Evolutionary conservation across 176 grass and related monocot genomes (phyloP), one percentile per base, ranked within the genome.

Genomic region (Avena sativa): DNA sequence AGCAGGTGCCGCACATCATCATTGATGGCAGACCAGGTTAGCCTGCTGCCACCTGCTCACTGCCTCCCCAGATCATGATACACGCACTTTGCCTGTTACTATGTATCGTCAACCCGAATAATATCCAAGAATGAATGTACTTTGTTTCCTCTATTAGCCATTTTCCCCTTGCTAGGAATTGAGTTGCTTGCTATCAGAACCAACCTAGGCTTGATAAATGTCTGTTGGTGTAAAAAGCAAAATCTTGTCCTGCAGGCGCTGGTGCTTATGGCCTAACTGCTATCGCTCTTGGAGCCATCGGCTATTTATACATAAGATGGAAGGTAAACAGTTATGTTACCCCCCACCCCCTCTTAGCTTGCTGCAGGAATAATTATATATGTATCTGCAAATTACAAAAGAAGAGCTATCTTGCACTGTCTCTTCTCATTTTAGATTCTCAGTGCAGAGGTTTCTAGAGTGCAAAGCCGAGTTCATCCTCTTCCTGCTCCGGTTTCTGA

Each of bases 251-350:
- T 81, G 76, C 81, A 93, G 88, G 91, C 15, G 71, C 85, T 82
- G 88, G 91, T 66, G 85, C 88, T 56, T 93, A 87, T 32, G 85
- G 85, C 78, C 81, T 93, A 73, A 92, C 86, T 76, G 74, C 88
- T 85, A n/a, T 95, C 67, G 90, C 92, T 87, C 43, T 95, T 75
- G 93, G 96, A 73, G 84, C 90, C 90, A 79, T 93, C 71, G 96
- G 96, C 86, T 98, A 98, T 91, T 69, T 89, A 43, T 92, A 80
- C 85, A 94, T 98, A 79, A 92, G 87, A 82, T 98, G 96, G 96
- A 98, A 98, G 93, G 96, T 98, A 86, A 70, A 55, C 52, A 4
- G 68, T 26, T 56, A 6, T 48, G 6, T 43, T 43, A 6, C 6
- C 4, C 38, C 38, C 36, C 36, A 4, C 10, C 13, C n/a, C 3